Conservation (phyloP, 306 rosid species). For the Fragaria nilgerrensis region DNA sequence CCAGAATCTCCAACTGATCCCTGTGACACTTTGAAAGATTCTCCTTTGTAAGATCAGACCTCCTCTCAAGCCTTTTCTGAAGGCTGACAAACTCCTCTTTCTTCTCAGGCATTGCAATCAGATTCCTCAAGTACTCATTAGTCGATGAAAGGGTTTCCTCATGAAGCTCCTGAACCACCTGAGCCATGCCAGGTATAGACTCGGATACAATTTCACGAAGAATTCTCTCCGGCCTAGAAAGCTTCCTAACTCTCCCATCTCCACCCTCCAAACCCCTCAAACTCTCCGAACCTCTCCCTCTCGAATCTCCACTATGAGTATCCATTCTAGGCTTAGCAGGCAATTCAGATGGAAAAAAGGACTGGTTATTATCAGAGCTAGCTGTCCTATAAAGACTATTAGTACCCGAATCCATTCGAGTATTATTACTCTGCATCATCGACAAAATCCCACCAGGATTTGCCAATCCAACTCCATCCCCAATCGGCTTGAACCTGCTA, state of each 20-base stretch:
- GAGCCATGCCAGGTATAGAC: constrained; percentile 52
- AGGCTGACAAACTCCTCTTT: constrained; percentile 69
- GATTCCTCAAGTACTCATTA: constrained; percentile 62
- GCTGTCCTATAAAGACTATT: constrained; percentile 57
- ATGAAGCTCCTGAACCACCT: constrained; percentile 65
- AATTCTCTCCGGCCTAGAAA: constrained; percentile 68
- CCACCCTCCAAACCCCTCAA: constrained; percentile 55
- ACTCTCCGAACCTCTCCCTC: constrained; percentile 79
- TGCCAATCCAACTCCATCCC: constrained; percentile 71
- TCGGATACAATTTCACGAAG: constrained; percentile 57
- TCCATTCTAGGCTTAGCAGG: constrained; percentile 81
- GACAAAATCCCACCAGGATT: constrained; percentile 65
- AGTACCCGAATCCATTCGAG: constrained; percentile 36
- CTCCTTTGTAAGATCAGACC: constrained; percentile 85
- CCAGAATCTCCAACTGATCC: constrained; percentile 63
- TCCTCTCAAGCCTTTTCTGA: constrained; percentile 60
- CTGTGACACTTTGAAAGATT: constrained; percentile 71
- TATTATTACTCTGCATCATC: constrained; percentile 55
- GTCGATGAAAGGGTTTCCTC: constrained; percentile 52
- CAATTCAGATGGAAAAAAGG: constrained; percentile 88
- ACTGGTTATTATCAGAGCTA: constrained; percentile 75
- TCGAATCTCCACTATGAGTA: constrained; percentile 67
- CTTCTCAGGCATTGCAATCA: constrained; percentile 67
- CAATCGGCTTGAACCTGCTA: constrained; percentile 96
- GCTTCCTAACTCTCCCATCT: constrained; percentile 55